phyloP scores from a whole-genome alignment of 2,329 filamentous ascomycete genomes.

The Hymenoscyphus albidus region DNA sequence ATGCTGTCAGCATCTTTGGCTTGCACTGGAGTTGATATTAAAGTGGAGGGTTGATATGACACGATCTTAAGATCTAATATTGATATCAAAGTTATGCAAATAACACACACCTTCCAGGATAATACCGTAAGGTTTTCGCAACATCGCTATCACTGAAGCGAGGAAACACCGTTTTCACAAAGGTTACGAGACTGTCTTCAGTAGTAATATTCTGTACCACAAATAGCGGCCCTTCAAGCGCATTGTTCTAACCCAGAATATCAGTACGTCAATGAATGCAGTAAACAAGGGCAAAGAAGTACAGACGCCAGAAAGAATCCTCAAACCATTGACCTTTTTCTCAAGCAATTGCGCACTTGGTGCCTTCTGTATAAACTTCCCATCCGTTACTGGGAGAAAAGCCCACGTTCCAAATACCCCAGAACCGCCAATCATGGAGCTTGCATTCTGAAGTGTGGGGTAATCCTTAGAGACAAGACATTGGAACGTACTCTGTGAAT shows the following conservation, averaged over 20 bases:
- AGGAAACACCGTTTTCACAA: neutral
- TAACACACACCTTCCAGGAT: neutral
- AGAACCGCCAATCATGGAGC: constrained; percentile 23
- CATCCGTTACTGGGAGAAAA: constrained; percentile 39
- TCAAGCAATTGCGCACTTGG: constrained; percentile 33
- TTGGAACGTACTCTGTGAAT: constrained; percentile 31
- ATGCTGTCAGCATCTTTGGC: neutral
- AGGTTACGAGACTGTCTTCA: constrained; percentile 29
- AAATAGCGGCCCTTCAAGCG: constrained; percentile 39
- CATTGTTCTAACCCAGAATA: constrained; percentile 34
- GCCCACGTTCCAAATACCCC: constrained; percentile 30
- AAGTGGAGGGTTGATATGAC: neutral
- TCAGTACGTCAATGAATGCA: neutral
- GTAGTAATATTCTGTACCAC: constrained; percentile 37
- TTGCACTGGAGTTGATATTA: neutral
- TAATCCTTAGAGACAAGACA: constrained; percentile 31
- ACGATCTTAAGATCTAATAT: neutral
- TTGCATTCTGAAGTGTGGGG: constrained; percentile 34
- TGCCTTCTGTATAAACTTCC: constrained; percentile 31
- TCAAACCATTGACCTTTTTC: constrained; percentile 33
- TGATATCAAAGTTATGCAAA: neutral
- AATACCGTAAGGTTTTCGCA: neutral
- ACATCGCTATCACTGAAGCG: neutral
- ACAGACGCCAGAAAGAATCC: constrained; percentile 23
- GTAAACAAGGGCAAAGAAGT: neutral